Percentiles rank a stretch among this genome's conserved stretches.
phyloP scores from a whole-genome alignment of 495 filamentous ascomycete genomes.

The Ramalina peruviana region DNA sequence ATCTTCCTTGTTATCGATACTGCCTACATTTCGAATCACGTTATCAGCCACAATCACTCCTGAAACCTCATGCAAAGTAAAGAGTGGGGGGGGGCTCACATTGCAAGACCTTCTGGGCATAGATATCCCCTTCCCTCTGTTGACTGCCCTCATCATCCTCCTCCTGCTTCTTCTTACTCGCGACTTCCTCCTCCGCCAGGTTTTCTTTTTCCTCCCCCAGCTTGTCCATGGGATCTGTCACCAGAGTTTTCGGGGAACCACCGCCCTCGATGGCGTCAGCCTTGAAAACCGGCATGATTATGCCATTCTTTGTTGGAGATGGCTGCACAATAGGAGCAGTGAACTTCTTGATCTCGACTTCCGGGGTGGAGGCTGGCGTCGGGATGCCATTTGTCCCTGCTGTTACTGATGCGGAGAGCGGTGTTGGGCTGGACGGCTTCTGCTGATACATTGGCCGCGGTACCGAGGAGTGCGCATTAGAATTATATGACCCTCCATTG shows the following conservation, averaged over 20 bases:
- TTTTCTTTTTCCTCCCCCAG: constrained; percentile 39
- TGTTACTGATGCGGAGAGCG: neutral
- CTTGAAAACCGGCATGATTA: constrained; percentile 42
- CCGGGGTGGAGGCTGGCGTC: constrained; percentile 38
- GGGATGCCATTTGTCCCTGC: constrained; percentile 30
- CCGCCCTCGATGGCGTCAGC: constrained; percentile 51
- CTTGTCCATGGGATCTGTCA: constrained; percentile 46
- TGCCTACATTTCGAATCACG: constrained; percentile 20
- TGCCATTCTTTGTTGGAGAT: constrained; percentile 23
- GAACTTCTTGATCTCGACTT: constrained; percentile 30
- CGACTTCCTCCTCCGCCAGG: constrained; percentile 34
- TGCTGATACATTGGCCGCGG: constrained; percentile 48
- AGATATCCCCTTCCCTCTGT: constrained; percentile 75
- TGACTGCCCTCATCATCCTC: constrained; percentile 54
- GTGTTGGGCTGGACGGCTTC: constrained; percentile 28
- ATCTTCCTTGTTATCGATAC: constrained; percentile 81
- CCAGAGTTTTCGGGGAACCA: constrained; percentile 60
- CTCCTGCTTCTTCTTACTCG: constrained; percentile 39
- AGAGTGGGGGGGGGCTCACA: constrained; percentile 33
- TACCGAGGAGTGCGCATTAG: constrained; percentile 38
- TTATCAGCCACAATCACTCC: neutral
- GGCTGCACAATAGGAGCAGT: constrained; percentile 13
- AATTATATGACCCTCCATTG: constrained; percentile 23
- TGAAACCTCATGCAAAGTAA: neutral
- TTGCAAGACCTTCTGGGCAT: constrained; percentile 74